Conservation (phyloP, 164 flowering plant genomes). For the Liriodendron chinense region DNA sequence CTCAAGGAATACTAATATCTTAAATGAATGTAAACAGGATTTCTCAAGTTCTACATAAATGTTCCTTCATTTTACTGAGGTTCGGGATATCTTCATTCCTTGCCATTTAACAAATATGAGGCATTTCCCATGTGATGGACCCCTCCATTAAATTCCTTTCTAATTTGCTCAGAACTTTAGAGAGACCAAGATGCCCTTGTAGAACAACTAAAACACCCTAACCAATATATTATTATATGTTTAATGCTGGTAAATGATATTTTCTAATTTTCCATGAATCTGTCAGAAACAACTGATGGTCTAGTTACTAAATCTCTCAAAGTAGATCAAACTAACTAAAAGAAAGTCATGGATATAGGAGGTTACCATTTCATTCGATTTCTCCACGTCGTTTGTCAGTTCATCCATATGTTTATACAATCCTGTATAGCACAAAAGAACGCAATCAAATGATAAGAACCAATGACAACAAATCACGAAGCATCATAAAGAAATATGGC, state of each 20-base stretch:
- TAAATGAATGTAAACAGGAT: no score
- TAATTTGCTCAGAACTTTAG: no score
- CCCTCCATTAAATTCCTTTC: no score
- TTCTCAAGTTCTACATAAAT: no score
- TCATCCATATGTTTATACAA: constrained; percentile 74
- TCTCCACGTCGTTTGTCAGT: constrained; percentile 71
- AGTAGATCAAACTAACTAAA: not conserved
- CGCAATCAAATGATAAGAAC: not conserved
- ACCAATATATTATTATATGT: no score
- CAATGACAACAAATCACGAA: no score
- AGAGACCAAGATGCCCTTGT: not conserved
- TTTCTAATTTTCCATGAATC: not conserved
- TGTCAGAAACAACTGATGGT: not conserved
- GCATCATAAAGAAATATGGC: not conserved
- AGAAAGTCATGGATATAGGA: not conserved
- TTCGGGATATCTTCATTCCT: no score
- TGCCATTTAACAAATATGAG: no score
- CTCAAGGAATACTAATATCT: no score
- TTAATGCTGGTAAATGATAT: not conserved
- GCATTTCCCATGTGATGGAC: no score
- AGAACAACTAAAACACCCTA: not conserved
- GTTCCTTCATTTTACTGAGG: no score
- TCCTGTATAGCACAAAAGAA: constrained; percentile 40
- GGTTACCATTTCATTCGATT: constrained; percentile 85
- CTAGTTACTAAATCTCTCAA: not conserved